Conservation (phyloP, 345 rosid species). For the Aegle marmelos region DNA sequence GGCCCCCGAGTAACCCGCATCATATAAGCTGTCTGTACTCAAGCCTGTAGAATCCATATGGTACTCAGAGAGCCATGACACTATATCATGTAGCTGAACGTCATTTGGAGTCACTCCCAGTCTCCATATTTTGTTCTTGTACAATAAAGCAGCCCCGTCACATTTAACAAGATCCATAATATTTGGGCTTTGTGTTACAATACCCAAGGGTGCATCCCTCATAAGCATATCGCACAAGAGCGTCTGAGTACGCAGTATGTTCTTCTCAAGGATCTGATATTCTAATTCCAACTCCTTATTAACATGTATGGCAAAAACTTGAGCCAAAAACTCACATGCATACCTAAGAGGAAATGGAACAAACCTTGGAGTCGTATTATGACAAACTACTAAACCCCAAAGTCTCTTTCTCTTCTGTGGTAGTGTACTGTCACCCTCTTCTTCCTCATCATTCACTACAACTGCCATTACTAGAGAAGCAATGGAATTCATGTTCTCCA, state of each 20-base stretch:
- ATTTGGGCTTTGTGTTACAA: slow-evolving; percentile 81
- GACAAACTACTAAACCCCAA: slow-evolving; percentile 97
- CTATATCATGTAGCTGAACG: slow-evolving; percentile 61
- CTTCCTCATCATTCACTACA: slow-evolving; percentile 79
- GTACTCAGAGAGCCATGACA: slow-evolving; percentile 67
- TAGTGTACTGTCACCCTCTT: slow-evolving; percentile 40
- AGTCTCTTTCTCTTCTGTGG: slow-evolving; percentile 82
- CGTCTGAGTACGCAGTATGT: slow-evolving; percentile 84
- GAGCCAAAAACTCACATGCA: slow-evolving; percentile 95
- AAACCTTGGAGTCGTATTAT: slow-evolving; percentile 78
- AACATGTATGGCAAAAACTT: slow-evolving; percentile 92
- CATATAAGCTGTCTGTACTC: slow-evolving; percentile 89
- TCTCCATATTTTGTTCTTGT: slow-evolving; percentile 66
- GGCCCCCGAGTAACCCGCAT: slow-evolving; percentile 86
- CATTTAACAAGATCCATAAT: slow-evolving; percentile 91
- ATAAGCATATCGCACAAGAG: slow-evolving; percentile 92
- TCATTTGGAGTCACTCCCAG: slow-evolving; percentile 77
- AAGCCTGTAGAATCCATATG: slow-evolving; percentile 93
- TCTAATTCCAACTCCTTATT: slow-evolving; percentile 84
- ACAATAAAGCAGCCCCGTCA: slow-evolving; percentile 87
- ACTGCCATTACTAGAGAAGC: slow-evolving; percentile 98
- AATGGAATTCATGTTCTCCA: slow-evolving; percentile 91
- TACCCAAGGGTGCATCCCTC: slow-evolving; percentile 94
- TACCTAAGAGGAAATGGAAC: slow-evolving; percentile 95
- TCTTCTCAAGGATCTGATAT: slow-evolving; percentile 82